phyloP scores from a whole-genome alignment of 352 stramenopile genomes.

The Poterioochromonas sp. region DNA sequence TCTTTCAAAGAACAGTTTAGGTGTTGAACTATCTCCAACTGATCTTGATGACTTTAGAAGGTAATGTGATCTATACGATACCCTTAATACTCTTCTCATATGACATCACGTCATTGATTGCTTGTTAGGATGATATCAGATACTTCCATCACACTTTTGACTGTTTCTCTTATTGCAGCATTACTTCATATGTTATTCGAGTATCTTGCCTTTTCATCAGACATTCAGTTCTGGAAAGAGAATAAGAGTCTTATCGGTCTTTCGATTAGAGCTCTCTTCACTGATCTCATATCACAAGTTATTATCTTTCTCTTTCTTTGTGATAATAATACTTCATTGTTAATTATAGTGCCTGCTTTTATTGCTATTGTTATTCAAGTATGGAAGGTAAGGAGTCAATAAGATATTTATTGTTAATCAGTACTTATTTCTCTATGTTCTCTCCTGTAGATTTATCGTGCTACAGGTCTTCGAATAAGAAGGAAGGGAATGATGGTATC shows the following conservation, averaged over 20 bases:
- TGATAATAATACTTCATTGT: slow-evolving; percentile 82
- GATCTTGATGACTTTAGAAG: slow-evolving; percentile 71
- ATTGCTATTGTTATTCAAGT: slow-evolving; percentile 51
- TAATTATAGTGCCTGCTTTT: slow-evolving; percentile 71
- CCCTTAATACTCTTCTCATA: neutral
- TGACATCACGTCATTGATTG: slow-evolving; percentile 8
- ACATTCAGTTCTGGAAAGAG: slow-evolving; percentile 95
- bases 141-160: slow-evolving; percentile 91
- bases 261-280: slow-evolving; percentile 77
- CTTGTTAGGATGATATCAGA: slow-evolving; percentile 66
- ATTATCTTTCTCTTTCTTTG: slow-evolving; percentile 95
- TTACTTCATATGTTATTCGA: slow-evolving; percentile 95
- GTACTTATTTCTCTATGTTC: neutral
- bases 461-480: slow-evolving; percentile 45
- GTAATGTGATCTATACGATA: no score
- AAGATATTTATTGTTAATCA: neutral
- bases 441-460: neutral
- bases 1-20: slow-evolving; percentile 80
- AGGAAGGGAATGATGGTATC: no score
- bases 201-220: slow-evolving; percentile 96
- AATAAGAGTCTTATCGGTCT: slow-evolving; percentile 90
- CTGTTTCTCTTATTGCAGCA: slow-evolving; percentile 83
- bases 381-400: slow-evolving; percentile 42
- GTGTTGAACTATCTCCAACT: no score
- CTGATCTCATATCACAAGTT: slow-evolving; percentile 80